A percentile compares a stretch with the other conserved stretches of the same genome.
Conservation (phyloP, 805 yeast species). For the Candida insectorum region DNA sequence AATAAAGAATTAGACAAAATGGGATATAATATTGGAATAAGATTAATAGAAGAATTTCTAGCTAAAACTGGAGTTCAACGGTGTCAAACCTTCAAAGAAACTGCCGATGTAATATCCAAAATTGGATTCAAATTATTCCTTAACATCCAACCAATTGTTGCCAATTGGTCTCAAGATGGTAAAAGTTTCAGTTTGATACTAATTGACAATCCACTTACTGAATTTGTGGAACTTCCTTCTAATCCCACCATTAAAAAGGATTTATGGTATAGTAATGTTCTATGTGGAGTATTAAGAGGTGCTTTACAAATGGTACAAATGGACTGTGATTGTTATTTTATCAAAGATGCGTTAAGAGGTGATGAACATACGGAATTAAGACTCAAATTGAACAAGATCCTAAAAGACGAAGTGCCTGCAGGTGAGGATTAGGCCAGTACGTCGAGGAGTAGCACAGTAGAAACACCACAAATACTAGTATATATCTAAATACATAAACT, state of each 20-base stretch:
- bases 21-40: constrained; percentile 93
- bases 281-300: constrained; percentile 88
- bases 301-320: constrained; percentile 94
- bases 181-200: constrained; percentile 71
- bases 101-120: constrained; percentile 81
- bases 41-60: constrained; percentile 88
- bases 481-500: no score
- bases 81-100: constrained; percentile 75
- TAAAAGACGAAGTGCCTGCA: constrained; percentile 94
- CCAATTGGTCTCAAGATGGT: constrained; percentile 74
- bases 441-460: no score
- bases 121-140: constrained; percentile 89
- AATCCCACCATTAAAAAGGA: constrained; percentile 67
- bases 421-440: constrained; percentile 81
- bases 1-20: constrained; percentile 81
- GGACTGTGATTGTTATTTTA: constrained; percentile 79
- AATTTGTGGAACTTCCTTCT: constrained; percentile 86
- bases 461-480: no score
- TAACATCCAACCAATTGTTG: constrained; percentile 72
- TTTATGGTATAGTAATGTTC: constrained; percentile 89
- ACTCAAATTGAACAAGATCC: constrained; percentile 62
- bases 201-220: constrained; percentile 87
- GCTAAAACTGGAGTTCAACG: constrained; percentile 85
- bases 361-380: constrained; percentile 78
- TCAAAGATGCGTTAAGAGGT: constrained; percentile 79